Conservation (phyloP, 1,284 basidiomycete genomes). For the Singerocomus inundabilis region DNA sequence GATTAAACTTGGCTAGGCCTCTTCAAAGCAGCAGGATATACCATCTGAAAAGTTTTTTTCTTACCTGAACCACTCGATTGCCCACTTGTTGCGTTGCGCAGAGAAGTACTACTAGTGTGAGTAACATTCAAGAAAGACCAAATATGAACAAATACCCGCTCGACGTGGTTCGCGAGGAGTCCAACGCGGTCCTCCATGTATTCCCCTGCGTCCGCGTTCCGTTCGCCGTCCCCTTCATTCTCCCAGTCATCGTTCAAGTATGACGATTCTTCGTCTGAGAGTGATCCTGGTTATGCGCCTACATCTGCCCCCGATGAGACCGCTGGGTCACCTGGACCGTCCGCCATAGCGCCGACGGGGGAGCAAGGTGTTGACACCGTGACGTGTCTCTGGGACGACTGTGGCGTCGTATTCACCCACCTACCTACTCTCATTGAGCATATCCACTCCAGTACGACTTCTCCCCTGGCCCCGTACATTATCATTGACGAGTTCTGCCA, state of each 20-base stretch:
- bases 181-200: constrained; percentile 25
- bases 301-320: constrained; percentile 15
- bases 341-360: constrained; percentile 11
- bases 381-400: constrained; percentile 78
- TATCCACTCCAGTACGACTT: constrained; percentile 67
- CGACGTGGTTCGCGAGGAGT: not conserved
- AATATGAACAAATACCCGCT: constrained; percentile 23
- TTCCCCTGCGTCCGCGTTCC: constrained; percentile 20
- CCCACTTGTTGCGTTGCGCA: not conserved
- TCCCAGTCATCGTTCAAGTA: constrained; percentile 30
- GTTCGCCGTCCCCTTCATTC: constrained; percentile 34
- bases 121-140: constrained; percentile 3
- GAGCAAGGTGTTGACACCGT: constrained; percentile 44
- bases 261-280: constrained; percentile 29
- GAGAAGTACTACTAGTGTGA: not conserved
- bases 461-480: not conserved
- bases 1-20: not conserved
- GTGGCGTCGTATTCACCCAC: constrained; percentile 67
- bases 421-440: constrained; percentile 74
- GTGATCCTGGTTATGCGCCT: constrained; percentile 13
- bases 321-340: constrained; percentile 29
- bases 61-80: not conserved
- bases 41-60: not conserved
- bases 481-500: constrained; percentile 26
- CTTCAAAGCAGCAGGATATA: not conserved